Evolutionary conservation across 768 basidiomycete species (phyloP).

Genomic region (Thelephora aurantiotincta): DNA sequence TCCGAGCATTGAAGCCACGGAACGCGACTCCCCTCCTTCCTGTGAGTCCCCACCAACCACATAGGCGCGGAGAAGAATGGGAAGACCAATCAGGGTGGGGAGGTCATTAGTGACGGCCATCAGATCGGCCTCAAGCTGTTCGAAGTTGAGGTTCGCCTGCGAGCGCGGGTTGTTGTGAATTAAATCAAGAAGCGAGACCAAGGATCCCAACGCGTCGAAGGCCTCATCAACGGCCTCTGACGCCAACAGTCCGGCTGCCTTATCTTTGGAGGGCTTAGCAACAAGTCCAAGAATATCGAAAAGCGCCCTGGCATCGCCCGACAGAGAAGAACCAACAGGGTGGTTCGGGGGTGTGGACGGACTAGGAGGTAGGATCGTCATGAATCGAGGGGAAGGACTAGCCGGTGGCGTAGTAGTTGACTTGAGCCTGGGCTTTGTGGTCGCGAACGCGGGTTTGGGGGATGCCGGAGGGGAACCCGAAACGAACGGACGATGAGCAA

Average conservation of each 20-base stretch:
- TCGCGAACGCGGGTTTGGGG: constrained; percentile 12
- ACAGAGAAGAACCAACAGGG: constrained; percentile 23
- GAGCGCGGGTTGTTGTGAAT: constrained; percentile 14
- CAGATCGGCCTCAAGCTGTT: constrained; percentile 27
- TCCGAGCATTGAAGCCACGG: constrained; percentile 41
- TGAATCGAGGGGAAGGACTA: constrained; percentile 44
- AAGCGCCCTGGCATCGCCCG: constrained; percentile 47
- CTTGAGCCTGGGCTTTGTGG: constrained; percentile 17
- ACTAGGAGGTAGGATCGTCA: constrained; percentile 53
- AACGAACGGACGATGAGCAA: constrained; percentile 41
- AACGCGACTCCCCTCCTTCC: constrained; percentile 19
- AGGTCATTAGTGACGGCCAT: constrained; percentile 43
- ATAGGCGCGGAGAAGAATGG: constrained; percentile 44
- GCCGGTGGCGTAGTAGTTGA: constrained; percentile 30
- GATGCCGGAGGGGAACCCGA: constrained; percentile 27
- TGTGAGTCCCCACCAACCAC: constrained; percentile 5
- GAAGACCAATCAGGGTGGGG: constrained; percentile 62
- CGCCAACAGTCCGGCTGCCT: constrained; percentile 39
- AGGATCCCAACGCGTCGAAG: constrained; percentile 44
- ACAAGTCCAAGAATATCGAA: constrained; percentile 44
- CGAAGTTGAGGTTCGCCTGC: constrained; percentile 7
- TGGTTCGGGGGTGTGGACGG: constrained; percentile 44
- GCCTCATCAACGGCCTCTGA: constrained; percentile 74
- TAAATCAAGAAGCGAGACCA: constrained; percentile 43
- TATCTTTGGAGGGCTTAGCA: constrained; percentile 43